A percentile compares a stretch with the other conserved stretches of the same genome.
Conservation (phyloP, 805 yeast genomes). For the Spathaspora gorwiae region DNA sequence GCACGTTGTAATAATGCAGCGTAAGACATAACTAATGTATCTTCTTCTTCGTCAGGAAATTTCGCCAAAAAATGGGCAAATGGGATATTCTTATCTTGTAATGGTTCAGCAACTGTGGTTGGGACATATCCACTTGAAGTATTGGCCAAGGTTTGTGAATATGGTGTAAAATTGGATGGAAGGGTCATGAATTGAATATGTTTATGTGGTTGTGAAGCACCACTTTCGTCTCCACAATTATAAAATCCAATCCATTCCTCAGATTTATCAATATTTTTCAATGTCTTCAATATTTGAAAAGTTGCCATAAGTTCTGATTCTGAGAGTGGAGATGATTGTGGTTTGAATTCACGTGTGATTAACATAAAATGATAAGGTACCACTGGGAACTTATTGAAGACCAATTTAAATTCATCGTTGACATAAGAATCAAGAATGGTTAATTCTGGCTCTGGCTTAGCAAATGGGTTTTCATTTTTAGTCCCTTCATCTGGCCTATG, state of each 20-base stretch:
- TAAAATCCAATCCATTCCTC: slow-evolving; percentile 70
- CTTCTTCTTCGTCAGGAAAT: slow-evolving; percentile 47
- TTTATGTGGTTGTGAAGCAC: slow-evolving; percentile 93
- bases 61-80: slow-evolving; percentile 83
- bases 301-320: slow-evolving; percentile 66
- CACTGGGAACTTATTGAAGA: slow-evolving; percentile 85
- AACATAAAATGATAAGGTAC: slow-evolving; percentile 73
- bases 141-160: slow-evolving; percentile 46
- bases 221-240: slow-evolving; percentile 84
- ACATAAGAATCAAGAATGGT: slow-evolving; percentile 52
- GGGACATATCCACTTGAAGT: slow-evolving; percentile 23
- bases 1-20: slow-evolving; percentile 68
- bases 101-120: slow-evolving; percentile 41
- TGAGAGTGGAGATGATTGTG: slow-evolving; percentile 68
- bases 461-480: slow-evolving; percentile 63
- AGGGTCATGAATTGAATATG: slow-evolving; percentile 82
- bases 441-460: slow-evolving; percentile 71
- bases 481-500: slow-evolving; percentile 40
- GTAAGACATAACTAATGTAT: slow-evolving; percentile 62
- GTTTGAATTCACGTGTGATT: slow-evolving; percentile 68
- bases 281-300: slow-evolving; percentile 47
- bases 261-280: slow-evolving; percentile 34
- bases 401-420: slow-evolving; percentile 51
- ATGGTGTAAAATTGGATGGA: slow-evolving; percentile 55
- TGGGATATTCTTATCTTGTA: slow-evolving; percentile 56